Evolutionary conservation across 441 rosid species (phyloP).

Genomic region (Hura crepitans): DNA sequence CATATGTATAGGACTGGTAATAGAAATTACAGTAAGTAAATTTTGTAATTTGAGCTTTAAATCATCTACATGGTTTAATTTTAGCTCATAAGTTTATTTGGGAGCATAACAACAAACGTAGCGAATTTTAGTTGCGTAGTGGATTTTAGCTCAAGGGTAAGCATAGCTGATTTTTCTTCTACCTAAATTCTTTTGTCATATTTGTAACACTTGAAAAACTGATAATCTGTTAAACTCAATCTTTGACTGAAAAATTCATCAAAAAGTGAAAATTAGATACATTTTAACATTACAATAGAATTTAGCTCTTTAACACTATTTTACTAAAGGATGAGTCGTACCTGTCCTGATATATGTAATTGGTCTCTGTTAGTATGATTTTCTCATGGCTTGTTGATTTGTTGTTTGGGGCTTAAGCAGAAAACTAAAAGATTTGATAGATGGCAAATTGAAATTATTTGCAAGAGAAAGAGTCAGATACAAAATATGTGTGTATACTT

Average conservation of each 20-base stretch:
- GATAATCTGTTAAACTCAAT: constrained; percentile 51
- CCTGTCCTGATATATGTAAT: constrained; percentile 43
- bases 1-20: too few species aligned
- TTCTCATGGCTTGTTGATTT: constrained; percentile 31
- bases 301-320: background rate
- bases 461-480: constrained; percentile 9
- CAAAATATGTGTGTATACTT: background rate
- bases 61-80: too few species aligned
- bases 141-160: too few species aligned
- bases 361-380: constrained; percentile 28
- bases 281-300: background rate
- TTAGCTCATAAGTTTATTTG: too few species aligned
- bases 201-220: too few species aligned
- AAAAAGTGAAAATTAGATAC: background rate
- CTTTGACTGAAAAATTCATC: constrained; percentile 35
- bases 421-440: constrained; percentile 34
- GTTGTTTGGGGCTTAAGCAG: constrained; percentile 37
- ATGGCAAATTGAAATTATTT: constrained; percentile 36
- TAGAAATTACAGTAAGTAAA: too few species aligned
- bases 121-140: too few species aligned
- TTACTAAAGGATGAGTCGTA: background rate
- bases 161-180: too few species aligned
- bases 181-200: too few species aligned
- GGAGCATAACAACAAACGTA: too few species aligned
- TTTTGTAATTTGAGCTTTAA: too few species aligned